Evolutionary conservation across 306 rosid genomes (phyloP), one percentile per base, ranked within the genome.

Genomic region (Castanea mollissima): DNA sequence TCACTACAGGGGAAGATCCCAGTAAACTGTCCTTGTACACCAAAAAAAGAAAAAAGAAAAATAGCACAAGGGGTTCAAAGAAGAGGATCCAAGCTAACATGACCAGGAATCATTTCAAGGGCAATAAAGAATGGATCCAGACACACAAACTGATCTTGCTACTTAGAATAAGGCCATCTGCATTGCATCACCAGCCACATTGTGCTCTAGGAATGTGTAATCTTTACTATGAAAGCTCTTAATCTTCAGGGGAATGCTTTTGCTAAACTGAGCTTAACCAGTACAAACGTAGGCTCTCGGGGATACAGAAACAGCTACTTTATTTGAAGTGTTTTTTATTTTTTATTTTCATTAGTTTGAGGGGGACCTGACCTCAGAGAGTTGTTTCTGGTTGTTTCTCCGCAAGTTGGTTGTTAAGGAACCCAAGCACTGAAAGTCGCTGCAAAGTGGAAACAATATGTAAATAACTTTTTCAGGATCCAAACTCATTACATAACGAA

Each of bases 341-440:
- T 58, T 58, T 21, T 46, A 27, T 32, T n/a, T 78, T 55, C 75
- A 49, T 49, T 49, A 49, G 14, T 49, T 49, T 49, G 54, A 1
- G 54, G 54, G 16, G 15, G 54, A 12, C 79, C 34, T 32, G 54
- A 12, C 73, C 71, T 79, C 86, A 79, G 52, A 82, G 69, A 65
- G 89, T 65, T 67, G 77, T 15, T 79, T 89, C 89, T 7, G 85
- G 83, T 79, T 82, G 83, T 76, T 93, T 90, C 74, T 80, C 91
- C 8, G 75, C 74, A 52, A 88, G 80, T 90, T 93, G 97, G 75
- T 82, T 85, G 73, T 84, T 88, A 23, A 93, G 92, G 73, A 91
- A 93, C 68, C 86, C 95, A 20, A 91, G 89, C 81, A 93, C 97
- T 4, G 98, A 93, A 65, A 63, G 87, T 71, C 92, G 87, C 98